Evolutionary conservation across 2,329 filamentous ascomycete genomes (phyloP), one percentile per base, ranked within the genome.

Genomic region (Colletotrichum somersetense): DNA sequence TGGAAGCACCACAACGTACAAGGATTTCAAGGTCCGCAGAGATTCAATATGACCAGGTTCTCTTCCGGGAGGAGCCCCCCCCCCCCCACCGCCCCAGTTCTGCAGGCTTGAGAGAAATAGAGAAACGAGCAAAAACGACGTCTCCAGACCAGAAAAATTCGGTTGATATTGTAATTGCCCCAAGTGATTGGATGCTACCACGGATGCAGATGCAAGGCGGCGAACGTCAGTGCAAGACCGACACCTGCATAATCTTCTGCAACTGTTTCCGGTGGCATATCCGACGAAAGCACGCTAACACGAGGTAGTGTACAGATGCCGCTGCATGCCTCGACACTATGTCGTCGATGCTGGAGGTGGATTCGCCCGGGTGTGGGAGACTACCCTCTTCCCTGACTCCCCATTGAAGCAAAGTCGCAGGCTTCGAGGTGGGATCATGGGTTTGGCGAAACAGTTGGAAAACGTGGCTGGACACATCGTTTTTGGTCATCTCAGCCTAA

Each of bases 111-210:
- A 55, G 56, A 38, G 53, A 26, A 40, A 61, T 57, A 69, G 33
- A 59, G 44, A 52, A n/a, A 50, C 40, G n/a, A 26, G 14, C 50
- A 35, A 55, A 40, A 55, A 56, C 44, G 30, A 58, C 26, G 66
- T 70, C 70, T 70, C 62, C 67, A 66, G 56, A 52, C 48, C 67
- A 62, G 46, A 48, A 56, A 66, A 73, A 18, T 53, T 57, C 50
- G 66, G 61, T 48, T 62, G 33, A 62, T 50, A 55, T 57, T 66
- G 61, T 66, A 73, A 70, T 58, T 73, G 71, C 33, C 67, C 46
- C 53, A 40, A 58, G 26, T 71, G 71, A 66, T 73, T 73, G 71
- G 67, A 57, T 35, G 64, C 35, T 20, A 30, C 20, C 18, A 44
- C 6, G 20, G 33, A 48, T 58, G 48, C 61, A 48, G 48, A 52